These are phyloP conservation scores for Marasmius oreades DNA, from an alignment of 1,284 basidiomycete species.

Conservation along the genomic window DNA sequence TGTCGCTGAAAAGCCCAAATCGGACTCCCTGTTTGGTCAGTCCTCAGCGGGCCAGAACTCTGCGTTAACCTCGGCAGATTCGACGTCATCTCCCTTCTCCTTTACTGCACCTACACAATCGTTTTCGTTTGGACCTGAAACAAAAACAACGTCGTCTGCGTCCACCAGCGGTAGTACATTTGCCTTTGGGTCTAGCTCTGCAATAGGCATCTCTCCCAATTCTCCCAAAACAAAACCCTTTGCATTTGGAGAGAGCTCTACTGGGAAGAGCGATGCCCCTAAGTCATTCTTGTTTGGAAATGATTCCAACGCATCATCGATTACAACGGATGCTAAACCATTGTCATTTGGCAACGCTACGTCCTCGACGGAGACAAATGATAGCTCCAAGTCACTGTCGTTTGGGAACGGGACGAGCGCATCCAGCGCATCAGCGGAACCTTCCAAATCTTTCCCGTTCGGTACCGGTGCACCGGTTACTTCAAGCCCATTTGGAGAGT, in stretches of 20 bases:
- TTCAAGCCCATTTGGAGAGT: not conserved
- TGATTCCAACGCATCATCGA: not conserved
- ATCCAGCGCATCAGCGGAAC: not conserved
- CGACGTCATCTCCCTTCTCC: slow-evolving; percentile 15
- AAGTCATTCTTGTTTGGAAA: slow-evolving; percentile 28
- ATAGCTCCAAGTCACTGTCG: not conserved
- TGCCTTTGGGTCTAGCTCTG: too few species aligned
- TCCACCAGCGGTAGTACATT: too few species aligned
- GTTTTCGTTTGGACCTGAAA: too few species aligned
- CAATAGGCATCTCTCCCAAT: not conserved
- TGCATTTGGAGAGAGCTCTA: slow-evolving; percentile 2
- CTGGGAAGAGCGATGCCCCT: slow-evolving; percentile 14
- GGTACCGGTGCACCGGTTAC: not conserved
- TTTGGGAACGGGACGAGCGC: not conserved
- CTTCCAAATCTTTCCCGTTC: not conserved
- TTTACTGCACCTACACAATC: slow-evolving; percentile 9
- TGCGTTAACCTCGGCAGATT: slow-evolving; percentile 5
- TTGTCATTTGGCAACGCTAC: slow-evolving; percentile 4
- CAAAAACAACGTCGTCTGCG: too few species aligned
- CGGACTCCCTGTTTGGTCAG: slow-evolving; percentile 25
- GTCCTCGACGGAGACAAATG: not conserved
- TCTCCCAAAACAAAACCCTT: not conserved
- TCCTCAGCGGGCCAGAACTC: slow-evolving; percentile 5
- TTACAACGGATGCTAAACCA: not conserved
- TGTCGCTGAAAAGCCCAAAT: not conserved